Conservation (phyloP, 106 monocot genomes). For the Phalaenopsis equestris region DNA sequence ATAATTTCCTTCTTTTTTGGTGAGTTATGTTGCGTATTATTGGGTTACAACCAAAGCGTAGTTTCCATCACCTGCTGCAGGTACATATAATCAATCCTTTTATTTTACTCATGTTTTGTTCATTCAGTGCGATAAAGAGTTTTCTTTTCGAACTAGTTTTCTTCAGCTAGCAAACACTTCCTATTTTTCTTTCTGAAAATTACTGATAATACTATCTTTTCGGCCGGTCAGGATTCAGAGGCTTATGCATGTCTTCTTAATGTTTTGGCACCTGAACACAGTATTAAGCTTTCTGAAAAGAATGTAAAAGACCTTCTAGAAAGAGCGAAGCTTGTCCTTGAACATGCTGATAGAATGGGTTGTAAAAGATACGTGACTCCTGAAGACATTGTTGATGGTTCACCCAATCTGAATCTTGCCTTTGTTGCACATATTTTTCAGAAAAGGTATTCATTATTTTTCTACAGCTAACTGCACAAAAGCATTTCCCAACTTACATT, state of each 20-base stretch:
- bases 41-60: background rate
- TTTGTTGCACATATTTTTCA: conserved; percentile 93
- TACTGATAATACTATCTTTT: background rate
- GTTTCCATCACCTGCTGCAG: background rate
- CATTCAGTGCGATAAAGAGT: background rate
- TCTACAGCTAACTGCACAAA: background rate
- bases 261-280: conserved; percentile 79
- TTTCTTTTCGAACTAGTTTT: background rate
- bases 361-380: conserved; percentile 93
- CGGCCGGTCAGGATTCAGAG: conserved; percentile 61
- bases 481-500: background rate
- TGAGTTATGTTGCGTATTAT: background rate
- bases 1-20: background rate
- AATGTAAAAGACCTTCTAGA: conserved; percentile 54
- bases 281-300: conserved; percentile 29
- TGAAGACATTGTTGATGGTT: conserved; percentile 85
- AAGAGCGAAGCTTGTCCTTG: conserved; percentile 79
- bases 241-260: conserved; percentile 73
- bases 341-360: conserved; percentile 93
- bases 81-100: background rate
- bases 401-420: conserved; percentile 81
- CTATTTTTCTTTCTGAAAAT: conserved; percentile 1
- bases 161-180: background rate
- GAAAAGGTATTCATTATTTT: conserved; percentile 45
- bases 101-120: background rate